These are phyloP conservation scores for Apiospora phragmitis DNA, from an alignment of 2,329 filamentous ascomycete genomes.

Conservation along the genomic window DNA sequence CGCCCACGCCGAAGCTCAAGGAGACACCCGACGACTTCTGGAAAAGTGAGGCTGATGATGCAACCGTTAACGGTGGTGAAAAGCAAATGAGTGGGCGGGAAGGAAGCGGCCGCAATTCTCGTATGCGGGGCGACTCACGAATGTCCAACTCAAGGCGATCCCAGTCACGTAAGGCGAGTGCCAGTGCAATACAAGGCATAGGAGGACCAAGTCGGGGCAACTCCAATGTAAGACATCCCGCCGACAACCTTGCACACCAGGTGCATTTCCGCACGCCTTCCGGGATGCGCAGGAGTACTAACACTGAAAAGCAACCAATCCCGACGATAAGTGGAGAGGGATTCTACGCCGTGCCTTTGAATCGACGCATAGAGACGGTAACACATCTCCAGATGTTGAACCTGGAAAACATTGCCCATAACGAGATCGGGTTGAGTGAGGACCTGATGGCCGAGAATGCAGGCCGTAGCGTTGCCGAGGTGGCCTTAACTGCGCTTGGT, in stretches of 20 bases:
- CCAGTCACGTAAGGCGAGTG: slow-evolving; percentile 58
- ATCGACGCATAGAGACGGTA: slow-evolving; percentile 61
- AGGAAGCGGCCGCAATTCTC: slow-evolving; percentile 50
- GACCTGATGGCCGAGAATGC: slow-evolving; percentile 92
- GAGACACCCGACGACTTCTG: slow-evolving; percentile 56
- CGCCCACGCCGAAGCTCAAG: slow-evolving; percentile 36
- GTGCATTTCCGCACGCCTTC: slow-evolving; percentile 13
- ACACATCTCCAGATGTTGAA: slow-evolving; percentile 85
- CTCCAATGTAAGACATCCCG: slow-evolving; percentile 40
- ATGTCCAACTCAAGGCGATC: slow-evolving; percentile 49
- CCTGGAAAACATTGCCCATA: slow-evolving; percentile 85
- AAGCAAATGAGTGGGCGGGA: slow-evolving; percentile 52
- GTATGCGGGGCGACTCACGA: slow-evolving; percentile 54
- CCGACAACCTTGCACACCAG: slow-evolving; percentile 20
- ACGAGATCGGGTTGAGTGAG: slow-evolving; percentile 83
- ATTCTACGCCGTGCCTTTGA: slow-evolving; percentile 51
- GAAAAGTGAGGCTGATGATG: slow-evolving; percentile 75
- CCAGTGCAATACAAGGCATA: slow-evolving; percentile 29
- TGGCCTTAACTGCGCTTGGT: slow-evolving; percentile 68
- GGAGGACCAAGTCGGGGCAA: slow-evolving; percentile 48
- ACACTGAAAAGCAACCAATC: slow-evolving; percentile 39
- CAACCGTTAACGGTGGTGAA: slow-evolving; percentile 39
- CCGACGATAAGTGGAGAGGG: slow-evolving; percentile 33
- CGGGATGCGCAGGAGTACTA: slow-evolving; percentile 19
- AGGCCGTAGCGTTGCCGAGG: slow-evolving; percentile 83